phyloP scores from a whole-genome alignment of 495 filamentous ascomycete genomes.

The Aspergillus panamensis region DNA sequence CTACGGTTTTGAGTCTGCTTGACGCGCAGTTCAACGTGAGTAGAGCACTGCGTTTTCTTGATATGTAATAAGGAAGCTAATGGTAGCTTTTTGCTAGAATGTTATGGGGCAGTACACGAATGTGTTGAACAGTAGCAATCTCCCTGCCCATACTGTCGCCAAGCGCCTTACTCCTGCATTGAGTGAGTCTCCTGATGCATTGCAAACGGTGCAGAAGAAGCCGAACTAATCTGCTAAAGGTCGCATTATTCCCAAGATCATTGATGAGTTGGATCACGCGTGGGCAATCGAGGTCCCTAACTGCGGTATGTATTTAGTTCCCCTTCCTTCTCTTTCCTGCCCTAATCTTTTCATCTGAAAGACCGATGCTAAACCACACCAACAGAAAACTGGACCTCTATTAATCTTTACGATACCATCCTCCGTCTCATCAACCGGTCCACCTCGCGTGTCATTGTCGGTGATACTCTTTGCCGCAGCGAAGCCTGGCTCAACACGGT shows the following conservation, averaged over 20 bases:
- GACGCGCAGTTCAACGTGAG: conserved; percentile 31
- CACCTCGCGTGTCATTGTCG: conserved; percentile 56
- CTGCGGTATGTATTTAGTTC: conserved; percentile 29
- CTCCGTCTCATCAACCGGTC: conserved; percentile 50
- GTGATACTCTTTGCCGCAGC: conserved; percentile 47
- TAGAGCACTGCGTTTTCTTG: neutral
- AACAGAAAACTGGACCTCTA: conserved; percentile 24
- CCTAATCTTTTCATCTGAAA: neutral
- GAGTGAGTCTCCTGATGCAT: conserved; percentile 11
- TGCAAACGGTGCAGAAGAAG: neutral
- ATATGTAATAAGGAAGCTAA: no score
- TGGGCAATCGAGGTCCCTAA: conserved; percentile 26
- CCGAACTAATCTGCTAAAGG: conserved; percentile 14
- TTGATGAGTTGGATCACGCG: conserved; percentile 30
- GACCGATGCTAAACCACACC: neutral
- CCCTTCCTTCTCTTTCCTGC: neutral
- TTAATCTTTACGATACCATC: conserved; percentile 28
- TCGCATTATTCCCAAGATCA: conserved; percentile 27
- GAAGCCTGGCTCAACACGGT: conserved; percentile 54
- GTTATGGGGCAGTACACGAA: conserved; percentile 33
- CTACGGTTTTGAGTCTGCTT: conserved; percentile 25
- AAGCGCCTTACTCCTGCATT: conserved; percentile 29
- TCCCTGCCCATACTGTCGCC: conserved; percentile 25
- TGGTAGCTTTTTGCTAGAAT: conserved; percentile 16
- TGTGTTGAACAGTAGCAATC: conserved; percentile 24